Conservation (phyloP, 164 flowering plant species). For the Stephania japonica region DNA sequence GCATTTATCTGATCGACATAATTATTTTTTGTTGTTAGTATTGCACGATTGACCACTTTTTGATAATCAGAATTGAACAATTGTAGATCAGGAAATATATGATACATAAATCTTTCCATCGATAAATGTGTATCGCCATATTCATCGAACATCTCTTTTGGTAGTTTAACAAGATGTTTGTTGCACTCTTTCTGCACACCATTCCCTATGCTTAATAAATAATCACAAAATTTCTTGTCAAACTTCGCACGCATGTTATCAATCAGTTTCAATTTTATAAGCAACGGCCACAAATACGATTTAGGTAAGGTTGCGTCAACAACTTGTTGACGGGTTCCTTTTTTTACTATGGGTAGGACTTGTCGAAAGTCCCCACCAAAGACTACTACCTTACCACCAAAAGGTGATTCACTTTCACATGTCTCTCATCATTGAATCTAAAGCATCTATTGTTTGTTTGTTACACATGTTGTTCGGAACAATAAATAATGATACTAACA, state of each 20-base stretch:
- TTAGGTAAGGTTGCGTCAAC: background rate
- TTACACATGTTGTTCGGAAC: too few species aligned
- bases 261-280: too few species aligned
- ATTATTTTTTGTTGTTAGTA: background rate
- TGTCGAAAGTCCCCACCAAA: constrained; percentile 15
- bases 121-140: background rate
- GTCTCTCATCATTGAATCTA: constrained; percentile 13
- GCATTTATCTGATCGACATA: background rate
- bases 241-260: background rate
- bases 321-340: background rate
- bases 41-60: background rate
- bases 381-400: constrained; percentile 16
- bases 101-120: background rate
- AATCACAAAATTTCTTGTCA: background rate
- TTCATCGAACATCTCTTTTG: background rate
- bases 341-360: constrained; percentile 1
- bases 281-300: background rate
- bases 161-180: background rate
- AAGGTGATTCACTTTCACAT: background rate
- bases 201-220: background rate
- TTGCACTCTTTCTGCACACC: background rate
- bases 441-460: background rate
- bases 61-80: too few species aligned
- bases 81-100: background rate
- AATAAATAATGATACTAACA: too few species aligned